These are phyloP conservation scores for Paraglomus brasilianum DNA, from an alignment of 192 early-diverging fungal species.

Conservation along the genomic window DNA sequence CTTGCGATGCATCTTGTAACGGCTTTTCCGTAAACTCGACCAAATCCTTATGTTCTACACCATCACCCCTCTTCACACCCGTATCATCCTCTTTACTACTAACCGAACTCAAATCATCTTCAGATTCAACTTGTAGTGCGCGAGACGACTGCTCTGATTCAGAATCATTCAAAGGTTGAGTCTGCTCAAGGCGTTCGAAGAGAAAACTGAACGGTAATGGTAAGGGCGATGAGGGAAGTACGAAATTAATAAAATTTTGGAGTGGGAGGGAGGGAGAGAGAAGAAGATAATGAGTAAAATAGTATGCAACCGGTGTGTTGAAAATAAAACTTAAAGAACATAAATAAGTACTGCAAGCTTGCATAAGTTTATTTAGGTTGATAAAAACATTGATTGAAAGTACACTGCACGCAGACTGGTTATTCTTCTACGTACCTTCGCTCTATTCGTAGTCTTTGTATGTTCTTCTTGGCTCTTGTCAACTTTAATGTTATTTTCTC, in stretches of 20 bases:
- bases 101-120: conserved; percentile 23
- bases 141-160: conserved; percentile 25
- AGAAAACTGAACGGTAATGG: conserved; percentile 33
- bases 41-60: too few species aligned
- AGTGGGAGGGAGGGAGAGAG: too few species aligned
- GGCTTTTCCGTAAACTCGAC: too few species aligned
- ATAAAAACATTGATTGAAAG: too few species aligned
- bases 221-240: neutral
- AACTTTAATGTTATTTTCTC: conserved; percentile 33
- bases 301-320: too few species aligned
- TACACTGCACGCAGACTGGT: too few species aligned
- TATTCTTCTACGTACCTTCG: conserved; percentile 40
- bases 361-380: too few species aligned
- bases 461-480: conserved; percentile 33
- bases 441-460: conserved; percentile 42
- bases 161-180: conserved; percentile 22
- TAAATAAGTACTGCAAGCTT: too few species aligned
- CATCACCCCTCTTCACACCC: too few species aligned
- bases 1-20: too few species aligned
- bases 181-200: conserved; percentile 34
- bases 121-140: conserved; percentile 9
- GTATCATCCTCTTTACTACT: conserved; percentile 28
- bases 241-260: neutral
- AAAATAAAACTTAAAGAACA: too few species aligned
- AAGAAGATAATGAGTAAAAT: too few species aligned